Conservation (phyloP, 1,139 yeast species). For the Hansenula lynferdii region DNA sequence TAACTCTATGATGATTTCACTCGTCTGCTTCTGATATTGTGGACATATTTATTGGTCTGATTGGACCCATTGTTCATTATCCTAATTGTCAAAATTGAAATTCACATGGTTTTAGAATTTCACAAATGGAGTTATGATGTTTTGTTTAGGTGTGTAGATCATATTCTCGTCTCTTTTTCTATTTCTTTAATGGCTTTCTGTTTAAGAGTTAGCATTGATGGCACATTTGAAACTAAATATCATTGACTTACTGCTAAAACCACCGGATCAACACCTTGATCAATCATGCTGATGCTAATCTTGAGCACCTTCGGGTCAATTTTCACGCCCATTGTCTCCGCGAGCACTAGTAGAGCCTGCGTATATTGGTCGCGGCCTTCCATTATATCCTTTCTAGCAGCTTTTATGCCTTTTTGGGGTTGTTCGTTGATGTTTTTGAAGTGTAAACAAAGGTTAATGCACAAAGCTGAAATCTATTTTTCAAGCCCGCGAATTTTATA, state of each 20-base stretch:
- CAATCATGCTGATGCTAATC: neutral
- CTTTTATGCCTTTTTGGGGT: neutral
- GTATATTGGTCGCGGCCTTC: neutral
- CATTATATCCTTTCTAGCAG: neutral
- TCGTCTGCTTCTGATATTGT: too few species aligned
- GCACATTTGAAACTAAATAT: too few species aligned
- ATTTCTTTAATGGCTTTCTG: neutral
- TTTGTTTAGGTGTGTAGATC: too few species aligned
- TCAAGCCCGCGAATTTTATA: too few species aligned
- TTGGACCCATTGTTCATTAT: too few species aligned
- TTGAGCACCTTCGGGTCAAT: conserved; percentile 1
- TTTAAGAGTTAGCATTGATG: neutral
- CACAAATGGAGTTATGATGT: too few species aligned
- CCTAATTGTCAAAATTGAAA: too few species aligned
- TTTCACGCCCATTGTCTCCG: neutral
- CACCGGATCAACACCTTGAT: conserved; percentile 1
- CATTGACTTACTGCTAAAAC: neutral
- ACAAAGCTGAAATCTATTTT: too few species aligned
- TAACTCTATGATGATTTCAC: conserved; percentile 15
- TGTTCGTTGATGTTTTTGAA: neutral
- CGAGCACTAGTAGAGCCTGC: neutral
- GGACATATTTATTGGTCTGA: too few species aligned
- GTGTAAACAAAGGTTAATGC: too few species aligned
- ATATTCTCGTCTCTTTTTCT: too few species aligned
- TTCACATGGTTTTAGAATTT: too few species aligned